Evolutionary conservation across 1,284 basidiomycete species (phyloP).

Genomic region (Schizophyllum commune): DNA sequence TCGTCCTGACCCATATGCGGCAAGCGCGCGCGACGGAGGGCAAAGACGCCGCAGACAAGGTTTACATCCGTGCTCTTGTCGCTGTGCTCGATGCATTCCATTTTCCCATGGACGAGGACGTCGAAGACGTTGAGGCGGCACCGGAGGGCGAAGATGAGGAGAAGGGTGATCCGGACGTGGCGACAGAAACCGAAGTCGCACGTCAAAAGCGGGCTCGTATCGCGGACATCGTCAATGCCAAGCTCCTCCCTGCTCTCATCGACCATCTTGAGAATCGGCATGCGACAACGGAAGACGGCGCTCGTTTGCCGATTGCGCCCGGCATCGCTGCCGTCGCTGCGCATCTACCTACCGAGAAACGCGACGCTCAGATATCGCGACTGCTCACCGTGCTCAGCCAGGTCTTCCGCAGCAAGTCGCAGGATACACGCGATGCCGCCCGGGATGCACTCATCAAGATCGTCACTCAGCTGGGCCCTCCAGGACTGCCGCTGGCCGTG

Average conservation of each 20-base stretch:
- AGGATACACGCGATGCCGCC: constrained; percentile 88
- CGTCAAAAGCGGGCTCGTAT: constrained; percentile 37
- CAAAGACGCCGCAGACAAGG: constrained; percentile 71
- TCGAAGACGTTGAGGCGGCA: constrained; percentile 23
- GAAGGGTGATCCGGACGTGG: constrained; percentile 24
- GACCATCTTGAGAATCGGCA: constrained; percentile 79
- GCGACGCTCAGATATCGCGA: constrained; percentile 70
- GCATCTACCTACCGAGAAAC: constrained; percentile 65
- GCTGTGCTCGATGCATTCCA: constrained; percentile 89
- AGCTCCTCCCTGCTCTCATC: constrained; percentile 72
- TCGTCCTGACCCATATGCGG: constrained; percentile 81
- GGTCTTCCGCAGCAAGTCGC: constrained; percentile 86
- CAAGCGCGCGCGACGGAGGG: constrained; percentile 45
- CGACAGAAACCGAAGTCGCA: constrained; percentile 12
- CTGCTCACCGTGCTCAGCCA: constrained; percentile 84
- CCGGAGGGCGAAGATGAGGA: constrained; percentile 23
- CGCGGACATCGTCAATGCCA: constrained; percentile 69
- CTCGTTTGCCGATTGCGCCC: constrained; percentile 83
- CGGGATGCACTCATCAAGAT: constrained; percentile 85
- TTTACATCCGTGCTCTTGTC: constrained; percentile 84
- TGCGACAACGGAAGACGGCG: constrained; percentile 74
- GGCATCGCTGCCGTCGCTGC: constrained; percentile 84
- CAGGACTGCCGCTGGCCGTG: constrained; percentile 69
- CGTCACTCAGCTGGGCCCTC: constrained; percentile 64
- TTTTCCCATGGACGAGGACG: constrained; percentile 67